Base-by-base conservation (phyloP, 768 basidiomycete genomes). In the Leccinum boreale region DNA sequence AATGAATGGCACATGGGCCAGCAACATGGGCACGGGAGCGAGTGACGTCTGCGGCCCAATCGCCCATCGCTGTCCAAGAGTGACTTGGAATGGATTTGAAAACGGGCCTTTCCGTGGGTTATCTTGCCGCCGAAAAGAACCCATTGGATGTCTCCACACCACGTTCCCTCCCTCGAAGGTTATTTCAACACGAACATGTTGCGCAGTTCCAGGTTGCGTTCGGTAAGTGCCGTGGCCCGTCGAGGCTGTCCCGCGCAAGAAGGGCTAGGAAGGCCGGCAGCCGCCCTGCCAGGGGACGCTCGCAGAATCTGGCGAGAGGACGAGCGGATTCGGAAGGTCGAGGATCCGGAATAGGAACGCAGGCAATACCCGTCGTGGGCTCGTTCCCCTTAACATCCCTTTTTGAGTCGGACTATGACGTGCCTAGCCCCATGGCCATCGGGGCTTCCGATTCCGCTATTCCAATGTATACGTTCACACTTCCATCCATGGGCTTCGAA, bases 101-200 rank as follows among this genome's bases (percentile, higher is more conserved):
- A 69, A 61, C 57, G 62, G 58, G 11, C 56, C 55, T 28, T 65
- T 48, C 57, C 56, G 36, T 44, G 48, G 55, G 63, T 67, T 67
- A 69, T 63, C 61, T 64, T 58, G 47, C 61, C 58, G 56, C 62
- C 57, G 28, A 51, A 14, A 33, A 57, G 39, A 14, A 36, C 12
- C 56, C 57, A 60, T 61, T 55, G 58, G 62, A 50, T 58, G 55
- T 61, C 64, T 70, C 64, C 66, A 70, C 64, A 61, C 60, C 71
- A 70, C 69, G 69, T 70, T 72, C 62, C 65, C 58, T 67, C 68
- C 63, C 66, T 60, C 52, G 52, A 70, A 70, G 70, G 66, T 61
- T 66, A 64, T 64, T 70, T 66, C 59, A 62, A 46, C 64, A 50
- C 29, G 52, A 44, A 31, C 56, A 53, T 36, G 47, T 48, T 24